Evolutionary conservation across 345 rosid genomes (phyloP), one percentile per base, ranked within the genome.

Genomic region (Barbarea vulgaris): DNA sequence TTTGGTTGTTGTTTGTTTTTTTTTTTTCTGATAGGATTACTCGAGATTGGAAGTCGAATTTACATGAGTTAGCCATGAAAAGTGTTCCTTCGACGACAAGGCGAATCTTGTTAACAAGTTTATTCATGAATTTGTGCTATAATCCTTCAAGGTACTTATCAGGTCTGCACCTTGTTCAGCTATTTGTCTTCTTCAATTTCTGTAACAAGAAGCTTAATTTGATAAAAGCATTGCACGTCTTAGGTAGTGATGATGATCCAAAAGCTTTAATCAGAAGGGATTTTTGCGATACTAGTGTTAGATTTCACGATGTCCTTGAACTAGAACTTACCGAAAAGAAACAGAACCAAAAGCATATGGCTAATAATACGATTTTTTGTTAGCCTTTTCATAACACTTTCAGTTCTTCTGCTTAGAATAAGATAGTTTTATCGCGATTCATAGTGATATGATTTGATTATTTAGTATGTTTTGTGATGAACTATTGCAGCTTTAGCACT

Each of bases 91-190:
- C 76, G n/a, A 33, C 87, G 0, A 81, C 84, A 24, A 82, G 97
- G 79, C 64, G 93, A 52, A 54, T 65, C 77, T 58, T 91, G 62
- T 76, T 91, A 19, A 77, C 95, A 36, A 87, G 93, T 80, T 28
- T 84, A 19, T 67, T 84, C 83, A 28, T 90, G 85, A 81, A 73
- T 71, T 64, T 88, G 52, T 79, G 84, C 74, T 82, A 60, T 84
- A 64, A 81, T 65, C 95, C 96, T 86, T 84, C 96, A 85, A 90
- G 97, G 97, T 91, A 94, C 84, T 86, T 85, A 81, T 83, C 95
- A 94, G 98, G 98, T 94, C 79, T 73, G 97, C 88, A 79, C 79
- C 75, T 68, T 50, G 63, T 76, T 82, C 83, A 72, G 68, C 88
- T 78, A 62, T 74, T 47, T 39, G 9, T 63, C 27, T 50, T 18